Percentiles rank a stretch among this genome's conserved stretches.
Conservation (phyloP, 2,329 filamentous ascomycete genomes). For the Trichoderma simmonsii region DNA sequence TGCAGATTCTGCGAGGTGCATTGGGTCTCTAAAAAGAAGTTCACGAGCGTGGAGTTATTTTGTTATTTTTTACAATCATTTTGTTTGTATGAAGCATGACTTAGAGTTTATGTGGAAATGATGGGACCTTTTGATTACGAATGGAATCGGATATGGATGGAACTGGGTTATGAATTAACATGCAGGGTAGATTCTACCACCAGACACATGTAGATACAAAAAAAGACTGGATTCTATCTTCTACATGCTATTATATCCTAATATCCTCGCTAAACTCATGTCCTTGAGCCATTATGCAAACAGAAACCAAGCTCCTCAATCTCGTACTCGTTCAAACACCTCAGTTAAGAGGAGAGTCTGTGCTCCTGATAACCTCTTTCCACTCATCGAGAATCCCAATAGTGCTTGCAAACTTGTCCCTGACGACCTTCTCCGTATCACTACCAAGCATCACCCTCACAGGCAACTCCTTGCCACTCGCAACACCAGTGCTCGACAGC, state of each 20-base stretch:
- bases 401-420: constrained; percentile 42
- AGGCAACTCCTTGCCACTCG: constrained; percentile 48
- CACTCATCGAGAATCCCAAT: constrained; percentile 47
- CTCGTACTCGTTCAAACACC: not conserved
- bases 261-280: not conserved
- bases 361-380: constrained; percentile 35
- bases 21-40: constrained; percentile 26
- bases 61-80: not conserved
- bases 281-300: not conserved
- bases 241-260: not conserved
- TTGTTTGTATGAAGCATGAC: not conserved
- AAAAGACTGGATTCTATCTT: not conserved
- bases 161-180: not conserved
- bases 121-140: not conserved
- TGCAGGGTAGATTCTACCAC: not conserved
- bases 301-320: not conserved
- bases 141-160: not conserved
- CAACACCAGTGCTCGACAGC: constrained; percentile 48
- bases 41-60: not conserved
- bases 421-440: constrained; percentile 45
- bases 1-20: constrained; percentile 39
- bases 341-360: constrained; percentile 21
- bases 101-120: not conserved
- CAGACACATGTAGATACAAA: not conserved
- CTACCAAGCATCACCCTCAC: constrained; percentile 52